Conservation (phyloP, 805 yeast species). For the Ogataea philodendri region DNA sequence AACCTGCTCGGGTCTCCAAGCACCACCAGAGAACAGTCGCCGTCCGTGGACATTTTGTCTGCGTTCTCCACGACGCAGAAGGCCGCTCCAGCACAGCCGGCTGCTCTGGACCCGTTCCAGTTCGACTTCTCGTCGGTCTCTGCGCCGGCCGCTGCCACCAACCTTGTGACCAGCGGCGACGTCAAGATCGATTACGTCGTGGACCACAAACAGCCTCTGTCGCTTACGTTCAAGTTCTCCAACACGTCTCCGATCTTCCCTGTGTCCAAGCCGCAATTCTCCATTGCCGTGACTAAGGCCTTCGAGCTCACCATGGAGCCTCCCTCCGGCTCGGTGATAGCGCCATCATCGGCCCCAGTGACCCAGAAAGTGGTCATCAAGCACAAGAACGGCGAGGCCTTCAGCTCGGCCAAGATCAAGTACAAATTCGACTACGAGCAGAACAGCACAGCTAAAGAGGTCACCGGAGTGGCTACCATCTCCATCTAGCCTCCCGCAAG, state of each 20-base stretch:
- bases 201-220: slow-evolving; percentile 19
- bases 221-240: slow-evolving; percentile 23
- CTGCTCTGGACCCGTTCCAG: slow-evolving; percentile 35
- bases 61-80: slow-evolving; percentile 14
- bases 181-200: slow-evolving; percentile 29
- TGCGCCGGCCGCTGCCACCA: slow-evolving; percentile 9
- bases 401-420: slow-evolving; percentile 52
- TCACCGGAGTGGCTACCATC: slow-evolving; percentile 50
- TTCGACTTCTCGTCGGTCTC: slow-evolving; percentile 29
- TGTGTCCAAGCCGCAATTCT: slow-evolving; percentile 43
- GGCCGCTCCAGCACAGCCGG: slow-evolving; percentile 1
- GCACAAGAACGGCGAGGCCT: slow-evolving; percentile 18
- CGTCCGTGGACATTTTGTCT: slow-evolving; percentile 17
- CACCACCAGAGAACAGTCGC: slow-evolving; percentile 20
- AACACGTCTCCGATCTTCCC: slow-evolving; percentile 42
- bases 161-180: slow-evolving; percentile 20
- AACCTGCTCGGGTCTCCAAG: slow-evolving; percentile 28
- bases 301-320: slow-evolving; percentile 30
- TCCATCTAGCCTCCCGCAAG: slow-evolving; percentile 6
- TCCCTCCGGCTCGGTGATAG: slow-evolving; percentile 24
- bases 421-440: slow-evolving; percentile 65
- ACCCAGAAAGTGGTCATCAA: slow-evolving; percentile 27
- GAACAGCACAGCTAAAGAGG: slow-evolving; percentile 49
- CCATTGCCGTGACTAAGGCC: slow-evolving; percentile 36
- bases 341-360: slow-evolving; percentile 22